These are phyloP conservation scores for Xeromyces bisporus DNA, from an alignment of 495 filamentous ascomycete species.

Conservation along the genomic window DNA sequence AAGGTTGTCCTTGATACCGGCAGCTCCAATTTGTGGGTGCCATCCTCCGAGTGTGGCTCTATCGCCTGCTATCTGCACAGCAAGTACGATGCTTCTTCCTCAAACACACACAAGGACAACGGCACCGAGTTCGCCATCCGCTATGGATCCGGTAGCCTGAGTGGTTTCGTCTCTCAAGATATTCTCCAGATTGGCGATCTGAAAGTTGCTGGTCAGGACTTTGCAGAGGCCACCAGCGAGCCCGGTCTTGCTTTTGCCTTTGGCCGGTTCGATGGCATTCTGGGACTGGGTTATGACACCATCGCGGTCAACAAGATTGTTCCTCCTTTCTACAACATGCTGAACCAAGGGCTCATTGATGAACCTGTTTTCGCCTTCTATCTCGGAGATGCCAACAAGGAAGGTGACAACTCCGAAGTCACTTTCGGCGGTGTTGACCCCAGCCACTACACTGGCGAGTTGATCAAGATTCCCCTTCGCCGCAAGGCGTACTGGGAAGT, in stretches of 20 bases:
- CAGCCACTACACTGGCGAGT: slow-evolving; percentile 71
- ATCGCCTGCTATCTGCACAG: slow-evolving; percentile 96
- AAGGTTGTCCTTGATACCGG: slow-evolving; percentile 98
- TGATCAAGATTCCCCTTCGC: slow-evolving; percentile 82
- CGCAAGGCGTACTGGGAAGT: slow-evolving; percentile 99
- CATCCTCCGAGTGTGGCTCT: slow-evolving; percentile 73
- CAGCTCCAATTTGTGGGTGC: slow-evolving; percentile 98
- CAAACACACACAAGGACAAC: slow-evolving; percentile 86
- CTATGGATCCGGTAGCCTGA: slow-evolving; percentile 90
- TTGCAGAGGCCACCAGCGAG: slow-evolving; percentile 88
- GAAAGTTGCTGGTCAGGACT: slow-evolving; percentile 70
- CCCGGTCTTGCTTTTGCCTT: slow-evolving; percentile 97
- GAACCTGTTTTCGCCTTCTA: slow-evolving; percentile 95
- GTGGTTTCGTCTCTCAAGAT: slow-evolving; percentile 86
- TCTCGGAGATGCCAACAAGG: slow-evolving; percentile 57
- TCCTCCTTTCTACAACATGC: slow-evolving; percentile 91
- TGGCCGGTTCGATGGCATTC: slow-evolving; percentile 92
- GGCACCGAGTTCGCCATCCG: slow-evolving; percentile 82
- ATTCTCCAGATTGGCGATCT: slow-evolving; percentile 74
- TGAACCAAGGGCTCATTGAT: slow-evolving; percentile 76
- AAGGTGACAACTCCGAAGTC: slow-evolving; percentile 66
- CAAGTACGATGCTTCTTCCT: slow-evolving; percentile 87
- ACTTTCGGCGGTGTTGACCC: slow-evolving; percentile 86
- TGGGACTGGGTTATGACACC: slow-evolving; percentile 85
- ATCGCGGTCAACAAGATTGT: slow-evolving; percentile 92